Evolutionary conservation across 2,329 filamentous ascomycete species (phyloP).

Genomic region (Phaeoacremonium minimum): DNA sequence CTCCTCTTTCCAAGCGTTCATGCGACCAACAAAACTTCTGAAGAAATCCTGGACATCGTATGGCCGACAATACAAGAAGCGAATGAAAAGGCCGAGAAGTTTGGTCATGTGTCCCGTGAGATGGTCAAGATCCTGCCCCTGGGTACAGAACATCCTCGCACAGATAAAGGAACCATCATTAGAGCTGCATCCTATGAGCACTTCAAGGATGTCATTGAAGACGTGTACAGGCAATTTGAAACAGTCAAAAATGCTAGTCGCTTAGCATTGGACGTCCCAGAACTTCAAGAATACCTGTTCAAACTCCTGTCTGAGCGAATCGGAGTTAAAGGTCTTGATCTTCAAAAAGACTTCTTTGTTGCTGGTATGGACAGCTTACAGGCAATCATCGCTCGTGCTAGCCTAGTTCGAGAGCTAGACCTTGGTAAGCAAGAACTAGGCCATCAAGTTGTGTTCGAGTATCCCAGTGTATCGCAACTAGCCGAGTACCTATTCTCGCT

Average conservation of each 20-base stretch:
- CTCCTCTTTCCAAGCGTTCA: constrained; percentile 45
- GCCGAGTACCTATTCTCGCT: constrained; percentile 17
- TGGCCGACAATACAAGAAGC: constrained; percentile 45
- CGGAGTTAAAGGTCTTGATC: constrained; percentile 4
- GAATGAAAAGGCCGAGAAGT: constrained; percentile 45
- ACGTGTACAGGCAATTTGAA: constrained; percentile 28
- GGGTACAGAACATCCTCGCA: constrained; percentile 37
- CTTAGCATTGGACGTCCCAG: neutral
- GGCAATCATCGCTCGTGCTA: constrained; percentile 16
- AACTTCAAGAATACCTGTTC: constrained; percentile 8
- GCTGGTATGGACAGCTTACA: constrained; percentile 21
- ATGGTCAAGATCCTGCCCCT: constrained; percentile 44
- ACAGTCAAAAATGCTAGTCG: constrained; percentile 9
- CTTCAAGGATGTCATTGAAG: constrained; percentile 42
- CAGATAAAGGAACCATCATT: constrained; percentile 55
- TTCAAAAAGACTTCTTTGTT: constrained; percentile 20
- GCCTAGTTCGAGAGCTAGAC: constrained; percentile 18
- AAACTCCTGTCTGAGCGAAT: constrained; percentile 17
- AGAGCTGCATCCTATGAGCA: constrained; percentile 43
- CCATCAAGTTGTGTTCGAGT: constrained; percentile 24
- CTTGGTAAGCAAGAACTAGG: constrained; percentile 12
- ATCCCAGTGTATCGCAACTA: constrained; percentile 17
- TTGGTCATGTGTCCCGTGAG: constrained; percentile 46
- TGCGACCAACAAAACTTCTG: constrained; percentile 24
- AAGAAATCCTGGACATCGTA: constrained; percentile 41